These are phyloP conservation scores for Magnolia sinica DNA, from an alignment of 164 flowering plant genomes.

Conservation along the genomic window DNA sequence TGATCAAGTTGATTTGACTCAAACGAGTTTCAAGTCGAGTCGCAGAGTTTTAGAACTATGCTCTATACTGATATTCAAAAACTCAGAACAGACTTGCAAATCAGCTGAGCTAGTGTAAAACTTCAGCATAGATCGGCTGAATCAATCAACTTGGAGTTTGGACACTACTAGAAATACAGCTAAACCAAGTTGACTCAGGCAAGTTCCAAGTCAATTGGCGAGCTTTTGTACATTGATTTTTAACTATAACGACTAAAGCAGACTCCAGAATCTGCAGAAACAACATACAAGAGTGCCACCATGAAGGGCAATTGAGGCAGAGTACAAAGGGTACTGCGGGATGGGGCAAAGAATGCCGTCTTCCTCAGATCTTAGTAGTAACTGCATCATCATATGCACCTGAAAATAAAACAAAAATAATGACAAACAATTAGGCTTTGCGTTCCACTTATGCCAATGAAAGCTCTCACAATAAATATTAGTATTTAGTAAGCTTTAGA, in stretches of 20 bases:
- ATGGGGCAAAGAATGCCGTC: constrained; percentile 99
- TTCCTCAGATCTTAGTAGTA: constrained; percentile 72
- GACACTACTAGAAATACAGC: background rate
- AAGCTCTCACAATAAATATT: background rate
- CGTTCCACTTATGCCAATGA: background rate
- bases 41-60: too few species aligned
- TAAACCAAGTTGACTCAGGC: background rate
- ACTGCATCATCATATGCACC: constrained; percentile 99
- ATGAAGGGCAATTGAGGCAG: constrained; percentile 97
- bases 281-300: constrained; percentile 90
- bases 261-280: background rate
- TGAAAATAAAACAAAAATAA: constrained; percentile 20
- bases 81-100: background rate
- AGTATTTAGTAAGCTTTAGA: background rate
- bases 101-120: background rate
- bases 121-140: background rate
- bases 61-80: background rate
- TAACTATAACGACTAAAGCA: background rate
- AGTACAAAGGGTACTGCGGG: constrained; percentile 96
- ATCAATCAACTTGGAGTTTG: background rate
- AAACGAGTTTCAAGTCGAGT: too few species aligned
- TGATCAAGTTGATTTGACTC: too few species aligned
- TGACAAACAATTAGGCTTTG: background rate
- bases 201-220: background rate
- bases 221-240: background rate